Evolutionary conservation across 164 flowering plant genomes (phyloP).

Genomic region (Liriodendron chinense): DNA sequence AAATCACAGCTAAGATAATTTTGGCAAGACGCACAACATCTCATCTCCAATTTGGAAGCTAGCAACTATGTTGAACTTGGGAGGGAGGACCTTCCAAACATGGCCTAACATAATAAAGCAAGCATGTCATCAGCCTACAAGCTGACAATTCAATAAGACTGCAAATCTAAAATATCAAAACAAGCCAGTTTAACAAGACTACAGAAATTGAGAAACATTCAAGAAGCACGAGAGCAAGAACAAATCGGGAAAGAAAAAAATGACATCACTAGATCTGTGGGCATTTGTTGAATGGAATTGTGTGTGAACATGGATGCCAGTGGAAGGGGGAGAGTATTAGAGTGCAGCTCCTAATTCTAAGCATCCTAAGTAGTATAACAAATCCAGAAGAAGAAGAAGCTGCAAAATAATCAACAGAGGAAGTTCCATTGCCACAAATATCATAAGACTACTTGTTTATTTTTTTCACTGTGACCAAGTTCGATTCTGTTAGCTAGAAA

Average conservation of each 20-base stretch:
- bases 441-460: no score
- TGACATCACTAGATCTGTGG: not conserved
- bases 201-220: not conserved
- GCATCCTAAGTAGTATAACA: not conserved
- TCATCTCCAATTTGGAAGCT: not conserved
- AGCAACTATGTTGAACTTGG: not conserved
- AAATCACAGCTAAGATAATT: not conserved
- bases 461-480: not conserved
- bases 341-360: not conserved
- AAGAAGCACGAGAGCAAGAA: not conserved
- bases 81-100: not conserved
- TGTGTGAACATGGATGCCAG: not conserved
- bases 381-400: not conserved
- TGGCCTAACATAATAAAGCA: not conserved
- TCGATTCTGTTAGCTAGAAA: not conserved
- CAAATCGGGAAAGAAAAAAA: not conserved
- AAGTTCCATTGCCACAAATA: no score
- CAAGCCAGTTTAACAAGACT: no score
- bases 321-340: not conserved
- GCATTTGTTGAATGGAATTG: not conserved
- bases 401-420: no score
- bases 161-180: not conserved
- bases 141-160: not conserved
- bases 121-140: not conserved
- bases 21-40: not conserved